phyloP scores from a whole-genome alignment of 257 asterid species.

The Capsicum chinense region DNA sequence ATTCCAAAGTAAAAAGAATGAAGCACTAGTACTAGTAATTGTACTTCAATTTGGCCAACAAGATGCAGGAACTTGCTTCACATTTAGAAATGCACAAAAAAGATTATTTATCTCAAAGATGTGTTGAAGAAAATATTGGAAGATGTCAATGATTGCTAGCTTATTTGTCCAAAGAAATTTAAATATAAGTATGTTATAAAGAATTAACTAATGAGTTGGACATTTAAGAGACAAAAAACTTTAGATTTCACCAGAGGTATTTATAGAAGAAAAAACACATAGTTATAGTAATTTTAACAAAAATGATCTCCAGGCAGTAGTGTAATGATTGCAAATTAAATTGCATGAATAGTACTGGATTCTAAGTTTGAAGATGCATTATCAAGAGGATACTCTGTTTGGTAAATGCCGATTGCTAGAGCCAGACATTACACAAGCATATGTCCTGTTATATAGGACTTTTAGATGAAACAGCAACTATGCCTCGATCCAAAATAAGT shows the following conservation, averaged over 20 bases:
- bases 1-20: constrained; percentile 10
- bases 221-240: not conserved
- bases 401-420: not conserved
- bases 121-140: not conserved
- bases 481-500: not conserved
- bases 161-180: too few relatives aligned
- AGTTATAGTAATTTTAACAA: not conserved
- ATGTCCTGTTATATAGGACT: not conserved
- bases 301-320: not conserved
- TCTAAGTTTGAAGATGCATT: not conserved
- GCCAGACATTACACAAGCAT: not conserved
- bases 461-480: not conserved
- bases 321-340: not conserved
- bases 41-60: constrained; percentile 17
- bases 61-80: not conserved
- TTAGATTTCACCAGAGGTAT: not conserved
- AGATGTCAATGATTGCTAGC: not conserved
- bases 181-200: too few relatives aligned
- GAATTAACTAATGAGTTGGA: not conserved
- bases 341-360: not conserved
- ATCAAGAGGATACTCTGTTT: not conserved
- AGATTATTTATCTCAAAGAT: not conserved
- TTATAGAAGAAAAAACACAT: not conserved
- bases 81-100: constrained; percentile 8
- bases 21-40: not conserved